Conservation (phyloP, 805 yeast species). For the Metschnikowia arizonensis region DNA sequence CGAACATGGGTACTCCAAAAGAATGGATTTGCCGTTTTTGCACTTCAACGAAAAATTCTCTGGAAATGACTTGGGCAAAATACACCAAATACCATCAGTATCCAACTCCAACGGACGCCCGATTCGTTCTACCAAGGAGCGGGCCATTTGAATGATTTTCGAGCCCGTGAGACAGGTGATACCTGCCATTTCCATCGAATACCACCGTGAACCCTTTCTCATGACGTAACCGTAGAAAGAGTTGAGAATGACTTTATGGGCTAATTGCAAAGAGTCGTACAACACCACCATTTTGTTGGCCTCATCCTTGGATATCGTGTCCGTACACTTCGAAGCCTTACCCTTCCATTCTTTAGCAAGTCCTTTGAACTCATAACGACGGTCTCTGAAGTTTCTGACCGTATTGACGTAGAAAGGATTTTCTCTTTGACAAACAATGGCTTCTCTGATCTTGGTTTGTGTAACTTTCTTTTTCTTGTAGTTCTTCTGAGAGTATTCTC, state of each 20-base stretch:
- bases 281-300: constrained; percentile 91
- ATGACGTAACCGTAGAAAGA: constrained; percentile 97
- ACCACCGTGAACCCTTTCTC: constrained; percentile 99
- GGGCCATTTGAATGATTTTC: constrained; percentile 95
- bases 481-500: constrained; percentile 81
- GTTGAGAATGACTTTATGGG: constrained; percentile 93
- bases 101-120: constrained; percentile 96
- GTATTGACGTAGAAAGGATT: constrained; percentile 96
- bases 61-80: constrained; percentile 87
- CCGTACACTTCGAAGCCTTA: constrained; percentile 56
- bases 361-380: constrained; percentile 93
- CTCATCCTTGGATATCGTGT: constrained; percentile 69
- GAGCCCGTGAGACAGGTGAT: constrained; percentile 98
- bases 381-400: constrained; percentile 89
- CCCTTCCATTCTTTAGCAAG: constrained; percentile 93
- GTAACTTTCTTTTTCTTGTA: constrained; percentile 78
- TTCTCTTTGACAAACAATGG: constrained; percentile 94
- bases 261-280: constrained; percentile 92
- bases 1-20: constrained; percentile 88
- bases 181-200: constrained; percentile 99
- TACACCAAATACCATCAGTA: constrained; percentile 99
- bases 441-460: constrained; percentile 82
- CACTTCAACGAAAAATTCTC: constrained; percentile 72
- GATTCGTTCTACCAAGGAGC: constrained; percentile 81
- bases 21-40: constrained; percentile 71